Conservation (phyloP, 768 basidiomycete genomes). For the Psilocybe azurescens region DNA sequence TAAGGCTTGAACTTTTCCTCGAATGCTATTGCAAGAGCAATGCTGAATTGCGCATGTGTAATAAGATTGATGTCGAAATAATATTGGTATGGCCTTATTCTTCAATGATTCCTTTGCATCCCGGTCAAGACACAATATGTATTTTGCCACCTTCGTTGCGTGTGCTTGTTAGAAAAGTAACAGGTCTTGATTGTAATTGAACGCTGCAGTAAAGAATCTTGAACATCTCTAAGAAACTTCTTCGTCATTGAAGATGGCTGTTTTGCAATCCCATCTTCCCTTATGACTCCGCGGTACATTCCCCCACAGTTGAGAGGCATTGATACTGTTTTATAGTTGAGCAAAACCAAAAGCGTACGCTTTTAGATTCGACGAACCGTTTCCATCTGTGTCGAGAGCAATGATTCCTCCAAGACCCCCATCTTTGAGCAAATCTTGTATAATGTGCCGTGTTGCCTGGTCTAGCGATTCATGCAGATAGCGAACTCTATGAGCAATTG, state of each 20-base stretch:
- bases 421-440: slow-evolving; percentile 59
- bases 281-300: slow-evolving; percentile 84
- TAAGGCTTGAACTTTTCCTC: background rate
- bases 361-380: slow-evolving; percentile 48
- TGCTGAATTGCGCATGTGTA: background rate
- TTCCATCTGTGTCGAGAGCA: slow-evolving; percentile 70
- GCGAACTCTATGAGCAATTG: slow-evolving; percentile 70
- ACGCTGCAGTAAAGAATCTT: background rate
- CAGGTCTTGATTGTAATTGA: too few relatives aligned
- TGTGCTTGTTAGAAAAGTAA: background rate
- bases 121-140: background rate
- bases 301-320: slow-evolving; percentile 78
- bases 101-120: background rate
- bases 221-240: slow-evolving; percentile 19
- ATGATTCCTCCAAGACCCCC: slow-evolving; percentile 81
- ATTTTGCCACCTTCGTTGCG: background rate
- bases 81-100: background rate
- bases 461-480: slow-evolving; percentile 60
- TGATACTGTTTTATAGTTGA: slow-evolving; percentile 51
- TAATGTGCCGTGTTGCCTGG: slow-evolving; percentile 57
- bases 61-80: background rate
- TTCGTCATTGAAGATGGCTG: slow-evolving; percentile 82
- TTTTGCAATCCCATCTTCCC: slow-evolving; percentile 70
- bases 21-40: background rate
- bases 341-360: background rate